Base-by-base conservation (phyloP, 2,329 filamentous ascomycete species). In the Monosporascus sp. region DNA sequence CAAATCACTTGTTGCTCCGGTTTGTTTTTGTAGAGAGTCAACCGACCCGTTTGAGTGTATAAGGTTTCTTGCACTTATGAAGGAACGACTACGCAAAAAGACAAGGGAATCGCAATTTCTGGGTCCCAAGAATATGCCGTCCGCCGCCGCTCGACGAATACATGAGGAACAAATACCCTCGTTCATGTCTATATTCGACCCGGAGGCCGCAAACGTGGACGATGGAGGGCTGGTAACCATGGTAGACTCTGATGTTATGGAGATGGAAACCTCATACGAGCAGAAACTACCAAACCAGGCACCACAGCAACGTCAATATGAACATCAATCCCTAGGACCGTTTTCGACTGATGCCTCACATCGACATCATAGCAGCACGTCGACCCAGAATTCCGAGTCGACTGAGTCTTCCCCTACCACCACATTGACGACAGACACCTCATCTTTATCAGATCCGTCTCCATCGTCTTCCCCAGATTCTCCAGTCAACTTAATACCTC, bases 321-420 rank as follows among this genome's bases (percentile, higher is more conserved):
- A 72, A 44, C 64, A 65, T 39, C 67, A 77, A 51, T 66, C 70
- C 52, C 66, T 76, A 46, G 67, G 69, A 53, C 65, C 72, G 50
- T 63, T 80, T 50, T 66, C 73, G 35, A 65, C 73, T 3, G 77
- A 80, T 61, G 66, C 74, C 56, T 75, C 76, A 58, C 88, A 90
- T 71, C 84, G 86, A 65, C 87, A 89, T 68, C 80, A 85, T 67
- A 82, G 89, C 67, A 90, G 87, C 73, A 87, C 83, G n/a, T 92
- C 87, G 7, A 90, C 88, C 3, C 86, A 88, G 58, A 80, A 80
- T 51, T 89, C 88, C 17, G 90, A 89, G 59, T 97, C 94, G 1
- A 89, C 89, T 43, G 92, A 96, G 65, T 96, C 93, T 22, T 97
- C 93, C 8, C 94, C 94, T 1, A 97, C 93, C 7, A 97, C 92